Evolutionary conservation across 345 rosid species (phyloP).

Genomic region (Erucastrum elatum): DNA sequence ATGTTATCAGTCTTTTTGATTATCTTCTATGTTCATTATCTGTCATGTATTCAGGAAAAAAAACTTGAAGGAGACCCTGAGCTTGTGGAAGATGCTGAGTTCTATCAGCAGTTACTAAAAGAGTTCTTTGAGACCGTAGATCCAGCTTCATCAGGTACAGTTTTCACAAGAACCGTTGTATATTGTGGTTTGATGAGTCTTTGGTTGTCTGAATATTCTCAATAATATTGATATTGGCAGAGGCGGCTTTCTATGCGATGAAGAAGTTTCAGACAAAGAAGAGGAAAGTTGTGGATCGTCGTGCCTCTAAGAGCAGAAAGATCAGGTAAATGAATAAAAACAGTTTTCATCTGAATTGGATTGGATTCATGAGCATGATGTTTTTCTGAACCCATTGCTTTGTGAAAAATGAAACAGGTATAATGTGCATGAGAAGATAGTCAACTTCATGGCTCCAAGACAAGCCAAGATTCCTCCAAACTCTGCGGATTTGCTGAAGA

Average conservation of each 20-base stretch:
- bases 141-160: slow-evolving; percentile 64
- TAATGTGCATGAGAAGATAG: slow-evolving; percentile 75
- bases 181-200: background rate
- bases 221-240: slow-evolving; percentile 42
- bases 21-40: background rate
- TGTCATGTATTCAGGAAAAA: slow-evolving; percentile 47
- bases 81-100: slow-evolving; percentile 83
- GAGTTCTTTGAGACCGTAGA: slow-evolving; percentile 83
- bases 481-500: slow-evolving; percentile 76
- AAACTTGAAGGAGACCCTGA: slow-evolving; percentile 74
- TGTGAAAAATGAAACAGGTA: slow-evolving; percentile 47
- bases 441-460: slow-evolving; percentile 81
- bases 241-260: slow-evolving; percentile 66
- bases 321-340: slow-evolving; percentile 50
- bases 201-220: background rate
- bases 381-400: background rate
- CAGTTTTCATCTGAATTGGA: background rate
- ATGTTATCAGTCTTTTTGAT: background rate
- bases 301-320: slow-evolving; percentile 90
- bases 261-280: slow-evolving; percentile 76
- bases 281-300: slow-evolving; percentile 80
- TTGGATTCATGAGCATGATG: background rate
- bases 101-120: slow-evolving; percentile 80
- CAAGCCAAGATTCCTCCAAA: slow-evolving; percentile 59
- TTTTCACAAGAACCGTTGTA: background rate